Evolutionary conservation across 176 grass and related monocot genomes (phyloP), one percentile per base, ranked within the genome.

Genomic region (Ananas comosus): DNA sequence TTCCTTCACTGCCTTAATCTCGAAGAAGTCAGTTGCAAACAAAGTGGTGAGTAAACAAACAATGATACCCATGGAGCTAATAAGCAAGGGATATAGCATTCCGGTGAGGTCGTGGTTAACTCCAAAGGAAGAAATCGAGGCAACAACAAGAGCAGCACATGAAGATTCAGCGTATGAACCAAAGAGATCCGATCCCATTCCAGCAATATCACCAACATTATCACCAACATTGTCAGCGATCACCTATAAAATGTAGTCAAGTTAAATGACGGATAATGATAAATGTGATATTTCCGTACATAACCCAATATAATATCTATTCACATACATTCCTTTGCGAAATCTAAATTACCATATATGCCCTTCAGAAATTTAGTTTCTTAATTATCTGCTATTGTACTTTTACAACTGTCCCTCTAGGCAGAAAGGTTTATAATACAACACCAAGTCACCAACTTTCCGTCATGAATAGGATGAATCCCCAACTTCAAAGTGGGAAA

Each of bases 191-290:
- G 86, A 79, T 50, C 86, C 86, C 82, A 85, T 85, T 42, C 82
- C 86, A 65, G 86, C 86, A 79, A 82, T 85, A 72, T 89, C 86
- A 49, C 86, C 86, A 61, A 89, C 86, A 69, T 89, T 89, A 48
- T 89, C 82, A 69, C 82, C 86, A 25, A 89, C 86, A 70, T 89
- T 89, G 19, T 89, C 86, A 0, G 82, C 86, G 63, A 88, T 88
- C 17, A 88, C 86, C 86, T 88, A 50, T 9, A 81, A 21, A 52
- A 64, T 19, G 52, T 47, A 42, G 48, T 48, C 14, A 10, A 16
- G 57, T 49, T 22, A 13, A 17, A 17, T 49, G 12, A 22, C 13
- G 51, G 49, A 9, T 49, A 14, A 51, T 10, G 18, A 17, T 18
- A 13, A 49, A 73, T 48, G 33, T 42, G 33, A 42, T 42, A 42